Evolutionary conservation across 2,329 filamentous ascomycete species (phyloP).

Genomic region (Fusarium sp.): DNA sequence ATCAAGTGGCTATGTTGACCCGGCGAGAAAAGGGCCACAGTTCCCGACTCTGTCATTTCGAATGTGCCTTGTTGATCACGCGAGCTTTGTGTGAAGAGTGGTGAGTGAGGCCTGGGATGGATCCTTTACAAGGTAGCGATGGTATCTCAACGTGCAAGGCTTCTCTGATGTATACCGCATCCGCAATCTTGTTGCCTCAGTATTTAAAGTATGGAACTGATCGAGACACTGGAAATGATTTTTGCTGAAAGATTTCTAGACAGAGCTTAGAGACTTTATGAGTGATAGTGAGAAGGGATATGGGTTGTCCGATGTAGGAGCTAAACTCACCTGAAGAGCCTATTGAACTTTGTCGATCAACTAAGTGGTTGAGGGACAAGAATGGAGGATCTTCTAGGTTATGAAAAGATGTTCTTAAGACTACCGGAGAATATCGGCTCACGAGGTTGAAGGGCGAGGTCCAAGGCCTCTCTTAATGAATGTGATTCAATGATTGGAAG

Average conservation of each 20-base stretch:
- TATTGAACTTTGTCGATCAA: conserved; percentile 11
- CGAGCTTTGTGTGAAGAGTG: conserved; percentile 2
- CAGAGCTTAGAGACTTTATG: conserved; percentile 21
- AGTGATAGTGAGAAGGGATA: conserved; percentile 25
- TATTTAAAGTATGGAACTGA: conserved; percentile 2
- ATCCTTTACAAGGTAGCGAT: conserved; percentile 3
- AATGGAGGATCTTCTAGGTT: background rate
- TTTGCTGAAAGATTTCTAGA: conserved; percentile 14
- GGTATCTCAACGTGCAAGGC: conserved; percentile 14
- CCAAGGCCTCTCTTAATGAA: conserved; percentile 5
- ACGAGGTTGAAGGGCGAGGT: conserved; percentile 6
- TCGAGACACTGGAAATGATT: background rate
- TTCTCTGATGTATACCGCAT: conserved; percentile 9
- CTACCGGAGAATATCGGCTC: conserved; percentile 21
- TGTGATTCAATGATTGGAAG: conserved; percentile 32
- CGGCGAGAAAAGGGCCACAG: conserved; percentile 57
- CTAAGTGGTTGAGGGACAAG: conserved; percentile 8
- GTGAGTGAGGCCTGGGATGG: background rate
- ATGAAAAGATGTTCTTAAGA: background rate
- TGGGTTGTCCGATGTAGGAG: conserved; percentile 32
- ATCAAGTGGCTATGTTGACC: conserved; percentile 62
- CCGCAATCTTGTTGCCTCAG: background rate
- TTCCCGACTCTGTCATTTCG: conserved; percentile 49
- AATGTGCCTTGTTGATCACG: background rate
- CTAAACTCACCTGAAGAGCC: conserved; percentile 30